Evolutionary conservation across 129 eudicot genomes (phyloP).

Genomic region (Saussurea involucrata): DNA sequence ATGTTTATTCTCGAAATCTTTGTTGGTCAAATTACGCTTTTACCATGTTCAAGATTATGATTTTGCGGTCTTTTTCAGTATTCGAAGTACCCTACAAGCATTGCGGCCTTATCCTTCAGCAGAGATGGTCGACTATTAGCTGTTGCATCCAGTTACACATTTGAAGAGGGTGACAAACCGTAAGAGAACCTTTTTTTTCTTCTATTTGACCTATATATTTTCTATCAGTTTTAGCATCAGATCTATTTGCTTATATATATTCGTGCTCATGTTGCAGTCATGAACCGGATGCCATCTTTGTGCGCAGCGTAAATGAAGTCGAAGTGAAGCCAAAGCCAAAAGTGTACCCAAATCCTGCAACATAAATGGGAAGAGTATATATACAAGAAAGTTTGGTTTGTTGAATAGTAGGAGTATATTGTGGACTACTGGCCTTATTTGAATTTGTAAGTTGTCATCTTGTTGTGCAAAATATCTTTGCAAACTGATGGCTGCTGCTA

Average conservation of each 20-base stretch:
- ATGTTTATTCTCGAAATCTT: background rate
- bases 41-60: background rate
- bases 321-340: conserved; percentile 98
- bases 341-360: conserved; percentile 59
- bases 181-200: conserved; percentile 27
- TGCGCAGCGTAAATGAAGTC: conserved; percentile 81
- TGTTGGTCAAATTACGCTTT: background rate
- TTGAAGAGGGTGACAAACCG: conserved; percentile 88
- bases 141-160: conserved; percentile 94
- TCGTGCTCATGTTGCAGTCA: conserved; percentile 49
- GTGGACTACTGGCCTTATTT: background rate
- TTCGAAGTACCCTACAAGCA: conserved; percentile 80
- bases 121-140: conserved; percentile 87
- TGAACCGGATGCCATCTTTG: conserved; percentile 84
- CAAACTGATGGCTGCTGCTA: background rate
- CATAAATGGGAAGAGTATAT: conserved; percentile 30
- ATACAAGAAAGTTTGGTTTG: conserved; percentile 24
- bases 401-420: conserved; percentile 13
- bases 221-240: background rate
- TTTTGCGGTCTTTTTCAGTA: conserved; percentile 44
- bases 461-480: conserved; percentile 29
- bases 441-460: conserved; percentile 23
- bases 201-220: background rate
- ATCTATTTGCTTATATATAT: background rate
- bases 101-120: conserved; percentile 90